Evolutionary conservation across 2,329 filamentous ascomycete species (phyloP), one percentile per base, ranked within the genome.

Genomic region (Trichophyton mentagrophytes): DNA sequence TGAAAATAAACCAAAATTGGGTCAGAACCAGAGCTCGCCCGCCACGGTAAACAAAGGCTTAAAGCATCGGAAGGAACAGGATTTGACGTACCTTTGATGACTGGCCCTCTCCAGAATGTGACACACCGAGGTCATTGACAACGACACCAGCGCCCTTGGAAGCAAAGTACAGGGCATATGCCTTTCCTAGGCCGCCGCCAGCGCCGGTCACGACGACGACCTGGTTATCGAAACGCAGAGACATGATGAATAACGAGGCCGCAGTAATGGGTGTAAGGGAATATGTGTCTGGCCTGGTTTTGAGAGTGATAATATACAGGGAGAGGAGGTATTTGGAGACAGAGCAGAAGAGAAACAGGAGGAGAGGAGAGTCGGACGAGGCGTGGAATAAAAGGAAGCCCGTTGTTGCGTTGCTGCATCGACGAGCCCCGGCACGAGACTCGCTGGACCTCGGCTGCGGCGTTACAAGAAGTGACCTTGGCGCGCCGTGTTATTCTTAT

Each of bases 41-140:
- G 30, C 25, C 30, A n/a, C 33, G 15, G 49, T 49, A 13, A 27
- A 59, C 36, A 40, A 38, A 38, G 33, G 33, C 33, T 25, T 27
- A 9, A 17, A n/a, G n/a, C 11, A 42, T 49, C n/a, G 22, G 22
- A 53, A 30, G 17, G 2, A 11, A 13, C 13, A 25, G 22, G 56
- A 58, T 5, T 46, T 9, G 17, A 68, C 79, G 67, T 77, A 95
- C 91, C 84, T 90, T 95, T 73, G 84, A 85, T 47, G 88, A 92
- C 68, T 82, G 85, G 63, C 91, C 92, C 78, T 96, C 90, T 67
- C 93, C 92, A 76, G 93, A 92, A 81, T 93, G 91, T 55, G 90
- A 93, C 58, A 84, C 89, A 64, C 93, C 93, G 58, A 97, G 82
- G 73, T 99, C 93, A 75, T 99, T 99, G 69, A 99, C 93, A 56